phyloP scores from a whole-genome alignment of 2,329 filamentous ascomycete species.

The Colletotrichum cordylinicola region DNA sequence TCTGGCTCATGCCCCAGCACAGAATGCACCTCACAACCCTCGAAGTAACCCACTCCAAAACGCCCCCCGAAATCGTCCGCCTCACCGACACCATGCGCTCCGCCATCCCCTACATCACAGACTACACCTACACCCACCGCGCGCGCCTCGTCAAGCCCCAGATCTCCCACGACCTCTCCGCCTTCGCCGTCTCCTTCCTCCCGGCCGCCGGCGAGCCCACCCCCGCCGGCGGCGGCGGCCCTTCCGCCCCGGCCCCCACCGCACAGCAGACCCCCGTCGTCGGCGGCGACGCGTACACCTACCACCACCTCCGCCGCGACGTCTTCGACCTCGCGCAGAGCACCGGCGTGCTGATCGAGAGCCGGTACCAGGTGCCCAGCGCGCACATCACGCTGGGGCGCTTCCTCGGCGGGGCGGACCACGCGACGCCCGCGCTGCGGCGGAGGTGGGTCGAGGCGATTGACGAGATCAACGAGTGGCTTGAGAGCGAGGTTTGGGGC shows the following conservation, averaged over 20 bases:
- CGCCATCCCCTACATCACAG: constrained; percentile 64
- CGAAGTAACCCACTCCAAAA: constrained; percentile 83
- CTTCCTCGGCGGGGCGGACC: constrained; percentile 74
- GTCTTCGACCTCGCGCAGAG: constrained; percentile 67
- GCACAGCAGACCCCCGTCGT: constrained; percentile 38
- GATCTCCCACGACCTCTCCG: constrained; percentile 84
- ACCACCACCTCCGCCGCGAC: constrained; percentile 88
- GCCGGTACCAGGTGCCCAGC: constrained; percentile 86
- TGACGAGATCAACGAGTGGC: constrained; percentile 78
- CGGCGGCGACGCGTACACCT: constrained; percentile 75
- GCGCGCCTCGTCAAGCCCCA: constrained; percentile 81
- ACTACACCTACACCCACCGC: constrained; percentile 71
- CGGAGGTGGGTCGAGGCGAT: constrained; percentile 71
- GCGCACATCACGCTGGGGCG: constrained; percentile 88
- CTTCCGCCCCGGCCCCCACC: constrained; percentile 40
- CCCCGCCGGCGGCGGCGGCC: constrained; percentile 39
- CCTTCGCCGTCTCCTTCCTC: constrained; percentile 85
- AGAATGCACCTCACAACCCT: constrained; percentile 85
- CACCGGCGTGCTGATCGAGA: constrained; percentile 73
- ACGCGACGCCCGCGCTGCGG: constrained; percentile 63
- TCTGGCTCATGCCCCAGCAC: constrained; percentile 86
- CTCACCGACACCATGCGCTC: constrained; percentile 65
- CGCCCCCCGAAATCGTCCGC: constrained; percentile 68
- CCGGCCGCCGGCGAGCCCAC: constrained; percentile 74
- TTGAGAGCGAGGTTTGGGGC: constrained; percentile 75